These are phyloP conservation scores for Diddensiella santjacobensis DNA, from an alignment of 805 yeast genomes.

Conservation along the genomic window DNA sequence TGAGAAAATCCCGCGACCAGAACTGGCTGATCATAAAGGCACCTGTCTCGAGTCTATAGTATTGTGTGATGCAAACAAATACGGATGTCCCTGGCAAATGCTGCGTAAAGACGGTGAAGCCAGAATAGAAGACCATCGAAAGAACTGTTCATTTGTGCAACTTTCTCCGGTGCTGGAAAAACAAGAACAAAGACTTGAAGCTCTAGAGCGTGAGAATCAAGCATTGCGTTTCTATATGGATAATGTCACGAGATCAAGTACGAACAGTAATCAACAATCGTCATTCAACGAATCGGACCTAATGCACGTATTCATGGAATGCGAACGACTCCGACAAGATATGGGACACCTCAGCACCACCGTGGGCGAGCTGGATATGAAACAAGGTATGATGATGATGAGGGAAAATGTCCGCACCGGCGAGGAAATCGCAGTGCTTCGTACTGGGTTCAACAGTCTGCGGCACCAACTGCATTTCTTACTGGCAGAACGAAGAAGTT, in stretches of 20 bases:
- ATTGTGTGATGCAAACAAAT: constrained; percentile 24
- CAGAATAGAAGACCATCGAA: constrained; percentile 20
- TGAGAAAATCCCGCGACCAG: constrained; percentile 17
- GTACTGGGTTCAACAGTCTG: constrained; percentile 32
- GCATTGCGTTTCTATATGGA: constrained; percentile 30
- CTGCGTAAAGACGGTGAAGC: constrained; percentile 14
- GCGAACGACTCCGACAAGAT: constrained; percentile 35
- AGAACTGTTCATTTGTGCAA: constrained; percentile 27
- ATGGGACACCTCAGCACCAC: constrained; percentile 30
- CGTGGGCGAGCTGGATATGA: constrained; percentile 32
- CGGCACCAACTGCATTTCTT: constrained; percentile 36
- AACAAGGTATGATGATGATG: constrained; percentile 32
- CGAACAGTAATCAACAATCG: constrained; percentile 6
- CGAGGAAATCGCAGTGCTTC: constrained; percentile 33
- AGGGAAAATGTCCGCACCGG: constrained; percentile 33
- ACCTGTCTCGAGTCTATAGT: constrained; percentile 23
- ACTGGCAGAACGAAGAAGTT: constrained; percentile 28
- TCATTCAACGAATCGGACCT: constrained; percentile 19
- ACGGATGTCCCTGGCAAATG: constrained; percentile 33
- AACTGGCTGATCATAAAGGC: constrained; percentile 18
- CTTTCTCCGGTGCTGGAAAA: constrained; percentile 27
- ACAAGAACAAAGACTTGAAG: constrained; percentile 29
- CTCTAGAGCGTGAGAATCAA: constrained; percentile 33
- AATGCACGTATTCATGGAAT: constrained; percentile 27
- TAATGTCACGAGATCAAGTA: constrained; percentile 14